phyloP scores from a whole-genome alignment of 176 grass and related monocot species.

The Avena sativa region DNA sequence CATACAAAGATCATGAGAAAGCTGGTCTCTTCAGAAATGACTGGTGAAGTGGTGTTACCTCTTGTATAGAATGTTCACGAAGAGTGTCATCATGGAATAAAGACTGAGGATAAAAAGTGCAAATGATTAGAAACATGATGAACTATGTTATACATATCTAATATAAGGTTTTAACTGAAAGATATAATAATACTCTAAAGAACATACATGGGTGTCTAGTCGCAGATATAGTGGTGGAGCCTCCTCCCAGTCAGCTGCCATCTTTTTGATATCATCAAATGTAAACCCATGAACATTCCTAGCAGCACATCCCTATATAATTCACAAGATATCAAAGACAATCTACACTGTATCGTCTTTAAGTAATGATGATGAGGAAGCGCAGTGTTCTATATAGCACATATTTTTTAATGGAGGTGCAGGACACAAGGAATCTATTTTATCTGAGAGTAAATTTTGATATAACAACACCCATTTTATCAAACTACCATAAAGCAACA shows the following conservation, averaged over 20 bases:
- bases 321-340: conserved; percentile 44
- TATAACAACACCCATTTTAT: not conserved
- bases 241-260: conserved; percentile 90
- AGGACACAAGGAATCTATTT: conserved; percentile 19
- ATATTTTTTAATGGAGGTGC: not conserved
- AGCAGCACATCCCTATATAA: conserved; percentile 82
- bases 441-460: not conserved
- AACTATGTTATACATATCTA: conserved; percentile 6
- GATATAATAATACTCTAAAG: conserved; percentile 19
- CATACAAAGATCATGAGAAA: conserved; percentile 20
- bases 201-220: conserved; percentile 81
- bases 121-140: conserved; percentile 42
- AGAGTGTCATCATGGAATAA: conserved; percentile 86
- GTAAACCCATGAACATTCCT: conserved; percentile 93
- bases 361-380: conserved; percentile 10
- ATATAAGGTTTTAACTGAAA: conserved; percentile 25
- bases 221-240: conserved; percentile 79
- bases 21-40: conserved; percentile 23
- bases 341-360: not conserved
- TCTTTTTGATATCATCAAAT: conserved; percentile 82
- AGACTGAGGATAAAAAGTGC: conserved; percentile 60
- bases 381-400: not conserved
- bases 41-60: conserved; percentile 60
- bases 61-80: conserved; percentile 82
- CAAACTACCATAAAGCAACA: not conserved